A percentile compares a stretch with the other conserved stretches of the same genome.
Evolutionary conservation across 306 rosid genomes (phyloP).

Genomic region (Comarum palustre): DNA sequence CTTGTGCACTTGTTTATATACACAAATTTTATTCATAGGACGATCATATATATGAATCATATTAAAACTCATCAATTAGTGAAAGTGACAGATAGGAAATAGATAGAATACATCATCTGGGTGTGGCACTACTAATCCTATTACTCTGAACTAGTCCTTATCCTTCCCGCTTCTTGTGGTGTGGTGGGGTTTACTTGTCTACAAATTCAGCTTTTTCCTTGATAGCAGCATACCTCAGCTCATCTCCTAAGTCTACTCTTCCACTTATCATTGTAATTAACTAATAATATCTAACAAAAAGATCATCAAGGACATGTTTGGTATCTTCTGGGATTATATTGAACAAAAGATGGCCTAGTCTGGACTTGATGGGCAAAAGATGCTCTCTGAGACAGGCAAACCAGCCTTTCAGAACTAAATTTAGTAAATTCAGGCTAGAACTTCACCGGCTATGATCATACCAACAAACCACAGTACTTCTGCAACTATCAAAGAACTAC

Average conservation of each 20-base stretch:
- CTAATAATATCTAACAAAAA: neutral
- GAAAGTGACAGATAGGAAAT: neutral
- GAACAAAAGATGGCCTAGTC: too few species aligned
- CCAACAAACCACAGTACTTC: neutral
- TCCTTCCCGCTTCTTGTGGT: neutral
- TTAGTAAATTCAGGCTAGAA: neutral
- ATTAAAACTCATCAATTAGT: constrained; percentile 1
- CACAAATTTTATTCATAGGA: neutral
- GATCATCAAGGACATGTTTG: neutral
- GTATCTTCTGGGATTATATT: too few species aligned
- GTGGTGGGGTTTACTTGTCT: constrained; percentile 31
- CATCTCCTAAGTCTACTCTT: neutral
- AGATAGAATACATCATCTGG: neutral
- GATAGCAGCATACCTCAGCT: constrained; percentile 5
- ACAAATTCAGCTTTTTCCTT: constrained; percentile 16
- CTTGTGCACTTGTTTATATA: neutral
- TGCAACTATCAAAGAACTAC: neutral
- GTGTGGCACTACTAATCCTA: neutral
- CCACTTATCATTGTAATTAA: neutral
- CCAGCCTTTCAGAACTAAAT: neutral
- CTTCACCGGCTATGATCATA: neutral
- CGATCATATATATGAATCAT: neutral
- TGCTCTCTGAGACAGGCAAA: neutral
- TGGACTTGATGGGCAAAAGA: too few species aligned
- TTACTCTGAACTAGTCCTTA: neutral